Percentiles rank a stretch among this genome's conserved stretches.
phyloP scores from a whole-genome alignment of 495 filamentous ascomycete genomes.

The Penicillium lagena region DNA sequence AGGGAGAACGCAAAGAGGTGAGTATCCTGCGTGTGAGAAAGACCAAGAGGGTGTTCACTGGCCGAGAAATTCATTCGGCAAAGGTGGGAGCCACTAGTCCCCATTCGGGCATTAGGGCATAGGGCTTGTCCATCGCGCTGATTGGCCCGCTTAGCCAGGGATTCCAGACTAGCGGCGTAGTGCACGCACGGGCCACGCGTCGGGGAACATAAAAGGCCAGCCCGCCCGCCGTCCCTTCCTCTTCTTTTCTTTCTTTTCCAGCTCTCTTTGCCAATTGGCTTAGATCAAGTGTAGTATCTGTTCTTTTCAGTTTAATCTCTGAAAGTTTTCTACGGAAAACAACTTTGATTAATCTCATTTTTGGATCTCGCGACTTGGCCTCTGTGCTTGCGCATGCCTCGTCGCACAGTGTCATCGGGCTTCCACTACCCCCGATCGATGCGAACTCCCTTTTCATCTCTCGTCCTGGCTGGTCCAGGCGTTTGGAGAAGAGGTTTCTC shows the following conservation, averaged over 20 bases:
- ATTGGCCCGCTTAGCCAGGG: conserved; percentile 12
- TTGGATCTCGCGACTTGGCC: conserved; percentile 49
- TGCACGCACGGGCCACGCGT: conserved; percentile 7
- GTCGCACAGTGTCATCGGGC: conserved; percentile 75
- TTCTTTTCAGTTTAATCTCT: conserved; percentile 97
- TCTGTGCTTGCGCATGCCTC: conserved; percentile 79
- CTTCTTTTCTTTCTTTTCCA: conserved; percentile 46
- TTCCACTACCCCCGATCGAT: conserved; percentile 82
- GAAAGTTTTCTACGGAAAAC: conserved; percentile 61
- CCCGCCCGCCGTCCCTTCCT: conserved; percentile 16
- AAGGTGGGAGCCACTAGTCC: conserved; percentile 23
- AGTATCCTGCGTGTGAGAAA: conserved; percentile 47
- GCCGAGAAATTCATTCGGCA: conserved; percentile 9
- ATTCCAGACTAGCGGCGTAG: conserved; percentile 10
- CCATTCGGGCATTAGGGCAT: conserved; percentile 24
- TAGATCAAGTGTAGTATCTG: conserved; percentile 99
- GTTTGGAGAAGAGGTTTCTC: conserved; percentile 53
- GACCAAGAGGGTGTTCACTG: conserved; percentile 16
- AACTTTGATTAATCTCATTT: conserved; percentile 86
- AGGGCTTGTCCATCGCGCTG: not conserved
- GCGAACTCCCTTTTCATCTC: conserved; percentile 67
- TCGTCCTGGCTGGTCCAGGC: conserved; percentile 48
- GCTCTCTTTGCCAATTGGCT: conserved; percentile 55
- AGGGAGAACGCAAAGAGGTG: conserved; percentile 48
- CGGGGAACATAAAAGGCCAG: conserved; percentile 22